Percentiles rank a stretch among this genome's conserved stretches.
These are phyloP conservation scores for Xylaria palmicola DNA, from an alignment of 495 filamentous ascomycete species.

Conservation along the genomic window DNA sequence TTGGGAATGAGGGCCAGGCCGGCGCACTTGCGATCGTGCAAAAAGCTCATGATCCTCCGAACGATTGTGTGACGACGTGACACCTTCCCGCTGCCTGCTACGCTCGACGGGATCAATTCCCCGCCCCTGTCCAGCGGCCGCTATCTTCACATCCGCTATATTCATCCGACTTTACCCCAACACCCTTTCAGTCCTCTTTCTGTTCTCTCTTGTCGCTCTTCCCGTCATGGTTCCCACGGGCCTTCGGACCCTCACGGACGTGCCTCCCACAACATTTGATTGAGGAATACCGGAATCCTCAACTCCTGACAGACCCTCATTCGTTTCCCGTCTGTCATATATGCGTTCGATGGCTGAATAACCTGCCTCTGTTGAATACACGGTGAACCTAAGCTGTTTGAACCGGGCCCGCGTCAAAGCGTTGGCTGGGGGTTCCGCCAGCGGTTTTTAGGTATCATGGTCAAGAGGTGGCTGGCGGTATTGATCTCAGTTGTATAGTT, in stretches of 20 bases:
- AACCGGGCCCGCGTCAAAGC: not conserved
- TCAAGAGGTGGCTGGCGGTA: constrained; percentile 7
- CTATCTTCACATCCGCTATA: constrained; percentile 12
- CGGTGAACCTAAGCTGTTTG: not conserved
- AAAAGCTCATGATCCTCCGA: constrained; percentile 1
- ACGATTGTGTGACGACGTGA: constrained; percentile 11
- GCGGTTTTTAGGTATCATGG: constrained; percentile 1
- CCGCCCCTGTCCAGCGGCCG: constrained; percentile 13
- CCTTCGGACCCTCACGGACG: constrained; percentile 24
- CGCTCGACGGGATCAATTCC: constrained; percentile 7
- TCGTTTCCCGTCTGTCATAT: not conserved
- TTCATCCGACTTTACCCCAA: constrained; percentile 22
- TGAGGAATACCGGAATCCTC: constrained; percentile 50
- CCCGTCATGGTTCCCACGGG: constrained; percentile 27
- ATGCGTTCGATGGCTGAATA: not conserved
- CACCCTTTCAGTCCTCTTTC: constrained; percentile 17
- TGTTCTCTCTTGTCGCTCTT: constrained; percentile 10
- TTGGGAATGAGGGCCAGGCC: constrained; percentile 26
- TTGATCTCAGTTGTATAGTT: constrained; percentile 13
- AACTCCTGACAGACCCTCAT: not conserved
- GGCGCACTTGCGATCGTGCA: constrained; percentile 4
- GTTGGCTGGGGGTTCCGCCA: not conserved
- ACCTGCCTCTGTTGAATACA: not conserved
- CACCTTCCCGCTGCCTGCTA: not conserved
- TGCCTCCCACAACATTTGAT: constrained; percentile 32